A percentile compares a stretch with the other conserved stretches of the same genome.
Evolutionary conservation across 169 alveolate species (phyloP).

Genomic region (Plasmodium berghei): DNA sequence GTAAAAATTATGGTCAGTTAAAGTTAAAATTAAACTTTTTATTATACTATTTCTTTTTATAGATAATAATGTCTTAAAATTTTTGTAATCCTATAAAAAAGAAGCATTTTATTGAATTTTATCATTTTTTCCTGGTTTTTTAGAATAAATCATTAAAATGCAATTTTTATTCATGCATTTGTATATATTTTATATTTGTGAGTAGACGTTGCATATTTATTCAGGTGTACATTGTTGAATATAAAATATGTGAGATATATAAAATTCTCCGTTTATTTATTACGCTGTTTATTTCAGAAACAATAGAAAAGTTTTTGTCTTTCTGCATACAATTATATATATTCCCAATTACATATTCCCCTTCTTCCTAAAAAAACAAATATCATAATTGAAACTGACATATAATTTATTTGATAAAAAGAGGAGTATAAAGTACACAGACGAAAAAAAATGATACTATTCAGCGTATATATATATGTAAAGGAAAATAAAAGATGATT

Average conservation of each 20-base stretch:
- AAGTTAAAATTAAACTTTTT: constrained; percentile 52
- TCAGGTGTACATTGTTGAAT: too few species aligned
- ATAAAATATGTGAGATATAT: too few species aligned
- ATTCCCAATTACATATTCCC: constrained; percentile 65
- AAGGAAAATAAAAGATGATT: neutral
- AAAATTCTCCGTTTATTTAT: constrained; percentile 10
- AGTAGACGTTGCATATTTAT: too few species aligned
- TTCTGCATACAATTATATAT: constrained; percentile 68
- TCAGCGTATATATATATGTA: neutral
- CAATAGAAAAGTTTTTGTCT: constrained; percentile 62
- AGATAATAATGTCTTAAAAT: constrained; percentile 55
- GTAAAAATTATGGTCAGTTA: constrained; percentile 68
- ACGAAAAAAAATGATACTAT: neutral
- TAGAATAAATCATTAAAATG: too few species aligned
- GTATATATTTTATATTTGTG: too few species aligned
- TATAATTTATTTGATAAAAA: neutral
- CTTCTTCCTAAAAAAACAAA: constrained; percentile 63
- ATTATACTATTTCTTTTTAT: constrained; percentile 61
- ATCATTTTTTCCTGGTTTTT: too few species aligned
- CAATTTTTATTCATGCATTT: too few species aligned
- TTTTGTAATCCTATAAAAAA: constrained; percentile 63
- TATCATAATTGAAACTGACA: neutral
- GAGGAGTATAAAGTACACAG: neutral
- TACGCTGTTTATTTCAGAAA: constrained; percentile 48
- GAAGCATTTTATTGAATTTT: neutral